These are phyloP conservation scores for Podaxis sp. DNA, from an alignment of 768 basidiomycete species.

Conservation along the genomic window DNA sequence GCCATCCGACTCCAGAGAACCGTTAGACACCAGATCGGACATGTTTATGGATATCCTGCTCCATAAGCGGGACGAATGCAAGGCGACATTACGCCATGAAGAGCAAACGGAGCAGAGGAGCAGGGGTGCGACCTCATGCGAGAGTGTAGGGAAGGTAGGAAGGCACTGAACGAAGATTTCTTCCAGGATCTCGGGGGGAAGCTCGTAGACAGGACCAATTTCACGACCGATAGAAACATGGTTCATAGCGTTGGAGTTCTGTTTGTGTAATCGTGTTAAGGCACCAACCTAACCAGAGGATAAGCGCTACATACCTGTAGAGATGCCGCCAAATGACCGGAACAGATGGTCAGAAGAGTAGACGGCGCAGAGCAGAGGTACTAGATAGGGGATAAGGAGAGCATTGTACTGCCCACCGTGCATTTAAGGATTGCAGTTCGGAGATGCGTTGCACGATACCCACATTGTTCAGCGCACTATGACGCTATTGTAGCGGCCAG, in stretches of 20 bases:
- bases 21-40: not conserved
- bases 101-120: conserved; percentile 5
- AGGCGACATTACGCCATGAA: conserved; percentile 1
- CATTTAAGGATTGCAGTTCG: not conserved
- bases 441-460: not conserved
- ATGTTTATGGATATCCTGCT: not conserved
- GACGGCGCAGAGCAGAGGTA: not conserved
- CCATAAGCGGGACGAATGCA: conserved; percentile 6
- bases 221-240: not conserved
- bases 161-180: not conserved
- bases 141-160: not conserved
- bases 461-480: not conserved
- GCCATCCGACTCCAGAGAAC: not conserved
- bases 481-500: not conserved
- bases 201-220: not conserved
- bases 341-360: not conserved
- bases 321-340: not conserved
- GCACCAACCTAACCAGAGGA: not conserved
- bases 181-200: conserved; percentile 5
- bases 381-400: not conserved
- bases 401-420: not conserved
- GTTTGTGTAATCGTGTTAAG: not conserved
- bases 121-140: not conserved
- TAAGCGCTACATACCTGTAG: not conserved
- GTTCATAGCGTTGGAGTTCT: not conserved